These are phyloP conservation scores for Erysimum cheiranthoides DNA, from an alignment of 345 rosid genomes.

Conservation along the genomic window DNA sequence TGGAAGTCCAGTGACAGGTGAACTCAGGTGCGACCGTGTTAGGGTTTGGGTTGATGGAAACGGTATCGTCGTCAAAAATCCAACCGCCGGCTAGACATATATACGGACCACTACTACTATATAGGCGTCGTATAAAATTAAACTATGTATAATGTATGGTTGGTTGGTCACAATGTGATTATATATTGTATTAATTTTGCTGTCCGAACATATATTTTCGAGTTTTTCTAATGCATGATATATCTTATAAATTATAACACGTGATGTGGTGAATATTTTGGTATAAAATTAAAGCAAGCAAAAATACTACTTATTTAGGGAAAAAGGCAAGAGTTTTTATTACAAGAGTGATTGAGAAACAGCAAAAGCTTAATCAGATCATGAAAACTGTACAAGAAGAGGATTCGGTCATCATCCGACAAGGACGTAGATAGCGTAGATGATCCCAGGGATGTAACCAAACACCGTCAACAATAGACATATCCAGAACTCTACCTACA, in stretches of 20 bases:
- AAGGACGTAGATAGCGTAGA: constrained; percentile 83
- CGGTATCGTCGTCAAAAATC: constrained; percentile 32
- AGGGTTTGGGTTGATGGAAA: constrained; percentile 45
- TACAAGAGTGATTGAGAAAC: constrained; percentile 19
- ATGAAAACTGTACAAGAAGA: constrained; percentile 39
- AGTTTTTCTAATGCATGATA: no score
- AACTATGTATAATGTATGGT: constrained; percentile 8
- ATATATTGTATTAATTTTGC: background rate
- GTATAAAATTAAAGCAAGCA: background rate
- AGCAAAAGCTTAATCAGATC: constrained; percentile 13
- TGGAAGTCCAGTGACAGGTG: constrained; percentile 35
- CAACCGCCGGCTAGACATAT: constrained; percentile 39
- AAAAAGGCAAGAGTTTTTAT: constrained; percentile 14
- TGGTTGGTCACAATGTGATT: background rate
- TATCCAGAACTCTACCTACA: constrained; percentile 95
- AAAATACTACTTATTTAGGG: constrained; percentile 1
- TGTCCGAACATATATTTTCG: background rate
- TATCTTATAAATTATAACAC: background rate
- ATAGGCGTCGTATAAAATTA: background rate
- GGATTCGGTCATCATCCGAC: constrained; percentile 52
- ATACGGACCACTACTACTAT: constrained; percentile 6
- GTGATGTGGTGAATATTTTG: background rate
- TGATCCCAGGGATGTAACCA: constrained; percentile 87
- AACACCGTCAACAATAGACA: constrained; percentile 71
- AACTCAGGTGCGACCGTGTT: constrained; percentile 45